A percentile compares a stretch with the other conserved stretches of the same genome.
phyloP scores from a whole-genome alignment of 2,329 filamentous ascomycete genomes.

The Cladophialophora chaetospira region DNA sequence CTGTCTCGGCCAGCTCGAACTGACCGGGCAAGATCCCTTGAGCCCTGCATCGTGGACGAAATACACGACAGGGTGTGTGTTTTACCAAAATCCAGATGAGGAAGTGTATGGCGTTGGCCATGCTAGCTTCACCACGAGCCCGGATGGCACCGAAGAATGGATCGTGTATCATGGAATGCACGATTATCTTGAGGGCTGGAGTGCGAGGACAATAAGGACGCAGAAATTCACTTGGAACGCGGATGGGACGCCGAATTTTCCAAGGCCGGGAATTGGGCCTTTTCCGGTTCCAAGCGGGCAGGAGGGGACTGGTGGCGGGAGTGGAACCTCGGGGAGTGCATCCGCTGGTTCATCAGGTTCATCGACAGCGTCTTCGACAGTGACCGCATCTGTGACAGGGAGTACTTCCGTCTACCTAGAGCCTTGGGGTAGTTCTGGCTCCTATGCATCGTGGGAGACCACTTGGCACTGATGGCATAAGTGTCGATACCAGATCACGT shows the following conservation, averaged over 20 bases:
- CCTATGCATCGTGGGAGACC: no score
- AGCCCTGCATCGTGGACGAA: constrained; percentile 53
- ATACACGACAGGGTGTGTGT: constrained; percentile 49
- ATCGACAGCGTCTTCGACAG: neutral
- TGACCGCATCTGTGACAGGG: neutral
- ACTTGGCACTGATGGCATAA: no score
- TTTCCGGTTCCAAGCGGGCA: constrained; percentile 42
- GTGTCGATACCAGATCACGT: no score
- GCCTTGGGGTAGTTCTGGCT: neutral
- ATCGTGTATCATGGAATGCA: constrained; percentile 58
- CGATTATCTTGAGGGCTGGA: constrained; percentile 51
- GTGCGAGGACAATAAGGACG: constrained; percentile 50
- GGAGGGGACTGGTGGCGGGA: neutral
- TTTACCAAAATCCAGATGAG: constrained; percentile 52
- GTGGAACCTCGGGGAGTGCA: neutral
- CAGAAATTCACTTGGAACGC: constrained; percentile 53
- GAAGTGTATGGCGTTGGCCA: constrained; percentile 54
- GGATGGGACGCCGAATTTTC: constrained; percentile 52
- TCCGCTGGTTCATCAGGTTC: no score
- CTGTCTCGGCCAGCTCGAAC: constrained; percentile 55
- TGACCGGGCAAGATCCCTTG: constrained; percentile 54
- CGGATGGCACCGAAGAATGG: constrained; percentile 52
- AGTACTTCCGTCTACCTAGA: neutral
- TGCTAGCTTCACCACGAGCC: constrained; percentile 53
- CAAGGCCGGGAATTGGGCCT: constrained; percentile 52